Percentiles rank a stretch among this genome's conserved stretches.
Evolutionary conservation across 257 asterid species (phyloP).

Genomic region (Fraxinus americana): DNA sequence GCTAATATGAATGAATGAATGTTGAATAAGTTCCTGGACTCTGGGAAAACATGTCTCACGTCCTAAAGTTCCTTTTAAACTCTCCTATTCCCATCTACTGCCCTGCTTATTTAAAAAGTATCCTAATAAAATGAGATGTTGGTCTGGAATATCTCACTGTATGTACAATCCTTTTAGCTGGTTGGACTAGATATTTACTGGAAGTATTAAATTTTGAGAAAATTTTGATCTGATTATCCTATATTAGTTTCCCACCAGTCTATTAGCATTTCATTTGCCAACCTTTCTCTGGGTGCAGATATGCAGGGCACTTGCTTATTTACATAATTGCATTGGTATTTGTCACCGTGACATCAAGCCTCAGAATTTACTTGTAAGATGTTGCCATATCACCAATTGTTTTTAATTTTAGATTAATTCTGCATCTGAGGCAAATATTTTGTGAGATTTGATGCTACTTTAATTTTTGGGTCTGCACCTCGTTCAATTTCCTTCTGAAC

Average conservation of each 20-base stretch:
- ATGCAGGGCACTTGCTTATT: slow-evolving; percentile 93
- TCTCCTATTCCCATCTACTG: slow-evolving; percentile 9
- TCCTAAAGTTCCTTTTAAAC: not conserved
- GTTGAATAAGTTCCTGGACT: not conserved
- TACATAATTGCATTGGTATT: slow-evolving; percentile 89
- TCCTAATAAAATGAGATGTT: slow-evolving; percentile 2
- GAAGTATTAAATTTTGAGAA: not conserved
- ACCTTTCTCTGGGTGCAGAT: slow-evolving; percentile 56
- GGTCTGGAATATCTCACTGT: not conserved
- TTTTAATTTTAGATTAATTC: not conserved
- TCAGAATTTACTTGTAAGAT: slow-evolving; percentile 89
- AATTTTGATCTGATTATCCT: not conserved
- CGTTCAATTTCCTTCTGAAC: not conserved
- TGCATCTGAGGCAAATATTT: not conserved
- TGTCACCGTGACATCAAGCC: slow-evolving; percentile 99
- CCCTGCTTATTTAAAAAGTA: not conserved
- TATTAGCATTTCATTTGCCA: slow-evolving; percentile 18
- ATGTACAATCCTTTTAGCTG: not conserved
- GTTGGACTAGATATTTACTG: not conserved
- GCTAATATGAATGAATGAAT: slow-evolving; percentile 7
- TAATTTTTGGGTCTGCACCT: not conserved
- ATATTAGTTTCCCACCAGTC: slow-evolving; percentile 17
- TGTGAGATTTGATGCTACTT: not conserved
- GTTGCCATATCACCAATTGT: slow-evolving; percentile 24
- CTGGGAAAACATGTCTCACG: not conserved